These are phyloP conservation scores for Eucalyptus sideroxylon DNA, from an alignment of 345 rosid genomes.

Conservation along the genomic window DNA sequence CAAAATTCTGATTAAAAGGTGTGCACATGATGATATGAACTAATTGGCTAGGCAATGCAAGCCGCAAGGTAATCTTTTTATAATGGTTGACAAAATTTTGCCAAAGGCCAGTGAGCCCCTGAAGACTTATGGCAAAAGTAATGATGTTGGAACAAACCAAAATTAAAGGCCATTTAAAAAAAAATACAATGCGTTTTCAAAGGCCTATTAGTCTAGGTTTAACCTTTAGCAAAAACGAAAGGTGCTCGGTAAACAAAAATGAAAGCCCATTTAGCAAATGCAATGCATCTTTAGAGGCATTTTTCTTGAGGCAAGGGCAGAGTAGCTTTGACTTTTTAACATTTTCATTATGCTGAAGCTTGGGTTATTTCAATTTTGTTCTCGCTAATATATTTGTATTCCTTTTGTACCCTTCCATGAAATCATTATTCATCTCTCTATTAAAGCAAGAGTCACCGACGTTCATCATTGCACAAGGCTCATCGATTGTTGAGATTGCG, in stretches of 20 bases:
- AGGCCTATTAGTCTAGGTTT: not conserved
- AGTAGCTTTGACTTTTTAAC: not conserved
- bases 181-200: too few species aligned
- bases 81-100: not conserved
- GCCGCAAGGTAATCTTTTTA: not conserved
- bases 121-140: not conserved
- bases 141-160: not conserved
- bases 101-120: not conserved
- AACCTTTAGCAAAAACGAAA: not conserved
- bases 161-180: not conserved
- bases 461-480: not conserved
- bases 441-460: not conserved
- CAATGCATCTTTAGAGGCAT: not conserved
- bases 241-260: not conserved
- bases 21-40: not conserved
- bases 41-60: not conserved
- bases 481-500: not conserved
- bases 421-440: not conserved
- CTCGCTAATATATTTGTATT: not conserved
- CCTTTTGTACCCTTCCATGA: not conserved
- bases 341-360: not conserved
- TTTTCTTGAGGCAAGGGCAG: not conserved
- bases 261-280: not conserved
- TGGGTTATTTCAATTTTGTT: not conserved
- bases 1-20: too few species aligned